Conservation (phyloP, 2,329 filamentous ascomycete species). For the Penicillium concentricum region DNA sequence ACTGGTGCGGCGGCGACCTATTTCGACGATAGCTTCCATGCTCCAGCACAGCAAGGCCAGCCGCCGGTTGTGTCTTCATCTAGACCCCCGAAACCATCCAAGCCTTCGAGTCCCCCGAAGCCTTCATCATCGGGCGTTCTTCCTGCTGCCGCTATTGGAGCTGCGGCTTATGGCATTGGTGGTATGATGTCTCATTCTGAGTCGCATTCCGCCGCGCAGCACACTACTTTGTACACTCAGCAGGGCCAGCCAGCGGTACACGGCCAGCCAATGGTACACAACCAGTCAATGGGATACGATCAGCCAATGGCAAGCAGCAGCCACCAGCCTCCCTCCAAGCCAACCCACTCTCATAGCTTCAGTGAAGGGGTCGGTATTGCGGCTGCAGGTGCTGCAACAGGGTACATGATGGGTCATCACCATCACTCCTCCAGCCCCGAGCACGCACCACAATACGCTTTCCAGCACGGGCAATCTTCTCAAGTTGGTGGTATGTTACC, state of each 20-base stretch:
- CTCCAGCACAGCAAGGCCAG: constrained; percentile 17
- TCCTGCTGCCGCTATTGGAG: constrained; percentile 28
- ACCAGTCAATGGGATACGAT: neutral
- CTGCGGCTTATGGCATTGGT: constrained; percentile 46
- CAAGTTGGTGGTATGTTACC: constrained; percentile 16
- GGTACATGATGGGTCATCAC: constrained; percentile 40
- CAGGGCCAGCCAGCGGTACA: neutral
- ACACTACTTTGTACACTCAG: constrained; percentile 18
- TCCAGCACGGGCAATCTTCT: constrained; percentile 30
- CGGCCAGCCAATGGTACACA: neutral
- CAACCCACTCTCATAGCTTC: constrained; percentile 32
- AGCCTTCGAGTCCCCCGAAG: constrained; percentile 16
- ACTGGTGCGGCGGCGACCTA: constrained; percentile 57
- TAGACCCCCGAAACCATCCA: constrained; percentile 30
- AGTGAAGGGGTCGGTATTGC: constrained; percentile 38
- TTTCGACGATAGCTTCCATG: constrained; percentile 37
- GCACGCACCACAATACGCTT: constrained; percentile 32
- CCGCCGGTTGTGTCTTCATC: constrained; percentile 17
- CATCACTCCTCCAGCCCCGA: constrained; percentile 32
- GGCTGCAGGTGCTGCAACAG: constrained; percentile 43
- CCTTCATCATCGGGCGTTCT: constrained; percentile 32
- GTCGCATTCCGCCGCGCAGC: constrained; percentile 16
- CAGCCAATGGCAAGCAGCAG: constrained; percentile 13
- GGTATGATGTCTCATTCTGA: constrained; percentile 27
- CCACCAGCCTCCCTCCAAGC: constrained; percentile 19